phyloP scores from a whole-genome alignment of 202 grass and related monocot genomes.

The Eragrostis tef region DNA sequence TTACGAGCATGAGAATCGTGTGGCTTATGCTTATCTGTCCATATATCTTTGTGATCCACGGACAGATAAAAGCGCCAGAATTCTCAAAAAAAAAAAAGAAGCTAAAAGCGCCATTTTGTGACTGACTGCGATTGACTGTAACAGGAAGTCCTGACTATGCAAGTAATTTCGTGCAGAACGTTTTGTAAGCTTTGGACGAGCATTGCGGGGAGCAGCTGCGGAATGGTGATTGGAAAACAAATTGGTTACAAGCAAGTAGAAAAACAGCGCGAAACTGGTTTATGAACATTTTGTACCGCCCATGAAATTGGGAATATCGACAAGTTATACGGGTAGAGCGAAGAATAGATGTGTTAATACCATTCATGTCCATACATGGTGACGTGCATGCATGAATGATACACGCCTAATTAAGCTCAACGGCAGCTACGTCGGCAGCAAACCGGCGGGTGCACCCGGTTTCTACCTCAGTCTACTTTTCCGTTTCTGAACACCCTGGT shows the following conservation, averaged over 20 bases:
- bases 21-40: neutral
- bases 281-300: neutral
- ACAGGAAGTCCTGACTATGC: neutral
- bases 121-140: neutral
- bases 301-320: no score
- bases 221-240: no score
- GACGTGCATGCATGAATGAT: neutral
- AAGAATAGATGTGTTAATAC: neutral
- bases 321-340: neutral
- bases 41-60: neutral
- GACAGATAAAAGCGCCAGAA: neutral
- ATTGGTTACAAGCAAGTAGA: neutral
- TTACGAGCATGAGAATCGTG: no score
- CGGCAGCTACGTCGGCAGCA: neutral
- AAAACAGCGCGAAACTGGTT: neutral
- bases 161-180: neutral
- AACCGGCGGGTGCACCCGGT: neutral
- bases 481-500: no score
- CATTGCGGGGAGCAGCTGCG: neutral
- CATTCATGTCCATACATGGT: neutral
- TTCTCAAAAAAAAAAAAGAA: no score
- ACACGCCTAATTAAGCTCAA: neutral
- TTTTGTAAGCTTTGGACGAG: neutral
- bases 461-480: neutral
- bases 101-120: neutral